Conservation (phyloP, 176 grass and related monocot species). For the Panicum miliaceum region DNA sequence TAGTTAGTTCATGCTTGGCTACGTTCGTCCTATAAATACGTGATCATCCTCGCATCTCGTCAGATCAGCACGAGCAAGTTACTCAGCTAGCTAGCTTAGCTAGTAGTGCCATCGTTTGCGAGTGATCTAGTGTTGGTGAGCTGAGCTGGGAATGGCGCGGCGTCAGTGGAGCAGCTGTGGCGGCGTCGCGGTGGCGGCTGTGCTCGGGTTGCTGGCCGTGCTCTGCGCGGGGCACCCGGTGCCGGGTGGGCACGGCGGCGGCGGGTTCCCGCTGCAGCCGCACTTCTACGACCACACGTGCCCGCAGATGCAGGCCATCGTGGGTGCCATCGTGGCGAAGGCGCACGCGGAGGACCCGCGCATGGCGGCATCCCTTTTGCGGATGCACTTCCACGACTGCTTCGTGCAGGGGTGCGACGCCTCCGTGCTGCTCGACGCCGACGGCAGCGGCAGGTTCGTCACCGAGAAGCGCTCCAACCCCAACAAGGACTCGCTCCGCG, state of each 20-base stretch:
- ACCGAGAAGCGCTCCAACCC: conserved; percentile 88
- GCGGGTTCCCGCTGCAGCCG: conserved; percentile 50
- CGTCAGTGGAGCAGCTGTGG: conserved; percentile 27
- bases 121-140: neutral
- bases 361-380: conserved; percentile 85
- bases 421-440: conserved; percentile 81
- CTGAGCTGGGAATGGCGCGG: conserved; percentile 13
- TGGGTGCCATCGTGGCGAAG: conserved; percentile 62
- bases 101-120: neutral
- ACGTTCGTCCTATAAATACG: conserved; percentile 31
- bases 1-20: neutral
- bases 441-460: conserved; percentile 60
- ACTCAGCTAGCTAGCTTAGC: neutral
- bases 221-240: conserved; percentile 30
- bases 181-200: conserved; percentile 23
- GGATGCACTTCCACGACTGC: conserved; percentile 97
- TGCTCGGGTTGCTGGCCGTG: conserved; percentile 7
- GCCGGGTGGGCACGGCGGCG: neutral
- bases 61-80: conserved; percentile 12
- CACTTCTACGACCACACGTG: conserved; percentile 83
- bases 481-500: conserved; percentile 73
- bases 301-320: conserved; percentile 65
- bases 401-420: conserved; percentile 94
- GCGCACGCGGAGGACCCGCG: conserved; percentile 77
- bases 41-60: neutral